Conservation (phyloP, 2,329 filamentous ascomycete species). For the Fusarium sp. region DNA sequence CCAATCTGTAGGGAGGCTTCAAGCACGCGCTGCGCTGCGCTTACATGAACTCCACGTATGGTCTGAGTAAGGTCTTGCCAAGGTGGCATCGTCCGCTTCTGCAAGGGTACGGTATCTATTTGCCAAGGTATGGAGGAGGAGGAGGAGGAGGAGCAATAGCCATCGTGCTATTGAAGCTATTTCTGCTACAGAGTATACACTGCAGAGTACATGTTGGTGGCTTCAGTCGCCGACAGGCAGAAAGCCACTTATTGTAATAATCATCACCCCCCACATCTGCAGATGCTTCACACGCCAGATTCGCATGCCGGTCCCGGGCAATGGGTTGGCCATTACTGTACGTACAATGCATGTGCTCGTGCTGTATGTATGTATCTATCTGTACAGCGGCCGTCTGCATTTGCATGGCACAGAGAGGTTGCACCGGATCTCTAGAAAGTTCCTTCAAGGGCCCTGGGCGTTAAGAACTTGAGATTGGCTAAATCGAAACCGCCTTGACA, state of each 20-base stretch:
- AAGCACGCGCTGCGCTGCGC: conserved; percentile 21
- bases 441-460: conserved; percentile 10
- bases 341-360: not conserved
- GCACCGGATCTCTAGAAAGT: conserved; percentile 38
- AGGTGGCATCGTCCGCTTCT: conserved; percentile 26
- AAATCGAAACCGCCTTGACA: not conserved
- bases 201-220: not conserved
- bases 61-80: conserved; percentile 37
- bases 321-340: conserved; percentile 11
- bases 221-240: too few species aligned
- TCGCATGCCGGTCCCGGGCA: conserved; percentile 17
- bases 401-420: conserved; percentile 30
- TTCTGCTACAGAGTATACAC: not conserved
- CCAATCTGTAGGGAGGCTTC: conserved; percentile 7
- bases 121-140: conserved; percentile 1
- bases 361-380: conserved; percentile 3
- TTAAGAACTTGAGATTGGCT: conserved; percentile 29
- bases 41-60: conserved; percentile 49
- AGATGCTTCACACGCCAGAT: conserved; percentile 15
- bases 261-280: conserved; percentile 2
- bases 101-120: conserved; percentile 15
- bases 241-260: not conserved
- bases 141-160: not conserved
- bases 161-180: not conserved
- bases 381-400: conserved; percentile 32